Evolutionary conservation across 2,329 filamentous ascomycete species (phyloP).

Genomic region (Pseudopyricularia cyperi): DNA sequence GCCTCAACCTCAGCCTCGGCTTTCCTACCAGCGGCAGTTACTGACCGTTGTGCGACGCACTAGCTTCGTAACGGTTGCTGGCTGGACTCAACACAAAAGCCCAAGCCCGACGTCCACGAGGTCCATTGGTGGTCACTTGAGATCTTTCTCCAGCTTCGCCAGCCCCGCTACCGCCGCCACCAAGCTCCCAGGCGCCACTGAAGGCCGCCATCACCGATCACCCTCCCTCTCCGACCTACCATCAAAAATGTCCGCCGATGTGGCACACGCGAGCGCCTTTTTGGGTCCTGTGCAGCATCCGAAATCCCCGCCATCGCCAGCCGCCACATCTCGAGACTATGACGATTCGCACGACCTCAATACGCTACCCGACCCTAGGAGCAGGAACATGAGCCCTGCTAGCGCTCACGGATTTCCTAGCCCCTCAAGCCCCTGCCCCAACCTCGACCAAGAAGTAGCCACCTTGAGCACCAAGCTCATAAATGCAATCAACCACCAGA

Average conservation of each 20-base stretch:
- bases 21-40: background rate
- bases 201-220: conserved; percentile 13
- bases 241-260: conserved; percentile 19
- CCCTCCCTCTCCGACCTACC: conserved; percentile 23
- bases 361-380: conserved; percentile 54
- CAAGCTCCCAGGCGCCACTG: conserved; percentile 21
- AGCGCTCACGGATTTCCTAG: conserved; percentile 18
- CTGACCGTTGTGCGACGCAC: conserved; percentile 5
- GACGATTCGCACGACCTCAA: conserved; percentile 50
- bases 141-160: conserved; percentile 37
- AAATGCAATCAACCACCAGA: conserved; percentile 94
- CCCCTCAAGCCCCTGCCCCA: conserved; percentile 32
- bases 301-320: background rate
- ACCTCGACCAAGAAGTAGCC: conserved; percentile 63
- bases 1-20: background rate
- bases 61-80: conserved; percentile 41
- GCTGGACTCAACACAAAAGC: conserved; percentile 34
- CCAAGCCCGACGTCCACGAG: conserved; percentile 17
- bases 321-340: conserved; percentile 19
- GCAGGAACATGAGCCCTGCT: conserved; percentile 33
- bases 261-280: conserved; percentile 9
- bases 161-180: conserved; percentile 20
- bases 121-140: conserved; percentile 33
- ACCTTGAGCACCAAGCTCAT: conserved; percentile 90
- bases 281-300: background rate